Evolutionary conservation across 1,284 basidiomycete genomes (phyloP).

Genomic region (Moniliella sp.): DNA sequence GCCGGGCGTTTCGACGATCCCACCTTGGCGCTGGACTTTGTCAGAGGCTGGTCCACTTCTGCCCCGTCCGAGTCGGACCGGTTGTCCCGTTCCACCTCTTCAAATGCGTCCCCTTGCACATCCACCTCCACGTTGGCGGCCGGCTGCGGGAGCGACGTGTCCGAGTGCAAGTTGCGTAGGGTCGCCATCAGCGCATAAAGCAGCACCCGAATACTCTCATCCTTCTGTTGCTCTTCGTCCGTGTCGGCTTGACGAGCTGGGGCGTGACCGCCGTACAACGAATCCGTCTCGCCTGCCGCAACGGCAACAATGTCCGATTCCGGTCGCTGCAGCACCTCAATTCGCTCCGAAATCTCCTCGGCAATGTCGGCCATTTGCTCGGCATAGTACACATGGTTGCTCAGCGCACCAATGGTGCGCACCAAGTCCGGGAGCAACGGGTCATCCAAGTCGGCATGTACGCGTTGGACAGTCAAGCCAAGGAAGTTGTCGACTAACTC

Average conservation of each 20-base stretch:
- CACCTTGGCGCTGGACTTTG: not conserved
- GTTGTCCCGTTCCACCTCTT: conserved; percentile 1
- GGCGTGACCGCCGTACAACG: conserved; percentile 36
- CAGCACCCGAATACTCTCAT: conserved; percentile 52
- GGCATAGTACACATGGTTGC: conserved; percentile 76
- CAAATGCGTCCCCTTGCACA: conserved; percentile 10
- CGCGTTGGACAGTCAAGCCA: conserved; percentile 50
- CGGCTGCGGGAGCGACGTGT: no score
- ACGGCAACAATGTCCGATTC: conserved; percentile 38
- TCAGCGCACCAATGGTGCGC: conserved; percentile 59
- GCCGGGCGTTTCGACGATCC: not conserved
- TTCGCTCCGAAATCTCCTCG: conserved; percentile 56
- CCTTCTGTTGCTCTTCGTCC: conserved; percentile 10
- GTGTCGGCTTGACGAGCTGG: conserved; percentile 8
- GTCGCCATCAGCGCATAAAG: conserved; percentile 52
- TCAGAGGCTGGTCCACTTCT: not conserved
- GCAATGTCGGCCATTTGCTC: conserved; percentile 87
- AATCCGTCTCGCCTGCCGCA: conserved; percentile 12
- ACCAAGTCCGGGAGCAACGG: conserved; percentile 50
- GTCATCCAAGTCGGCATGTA: conserved; percentile 40
- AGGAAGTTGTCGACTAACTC: conserved; percentile 49
- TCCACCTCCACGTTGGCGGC: not conserved
- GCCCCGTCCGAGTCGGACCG: conserved; percentile 2
- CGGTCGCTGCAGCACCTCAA: conserved; percentile 50
- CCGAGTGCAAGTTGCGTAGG: conserved; percentile 46